Conservation (phyloP, 495 filamentous ascomycete genomes). For the Penicillium pulvis region DNA sequence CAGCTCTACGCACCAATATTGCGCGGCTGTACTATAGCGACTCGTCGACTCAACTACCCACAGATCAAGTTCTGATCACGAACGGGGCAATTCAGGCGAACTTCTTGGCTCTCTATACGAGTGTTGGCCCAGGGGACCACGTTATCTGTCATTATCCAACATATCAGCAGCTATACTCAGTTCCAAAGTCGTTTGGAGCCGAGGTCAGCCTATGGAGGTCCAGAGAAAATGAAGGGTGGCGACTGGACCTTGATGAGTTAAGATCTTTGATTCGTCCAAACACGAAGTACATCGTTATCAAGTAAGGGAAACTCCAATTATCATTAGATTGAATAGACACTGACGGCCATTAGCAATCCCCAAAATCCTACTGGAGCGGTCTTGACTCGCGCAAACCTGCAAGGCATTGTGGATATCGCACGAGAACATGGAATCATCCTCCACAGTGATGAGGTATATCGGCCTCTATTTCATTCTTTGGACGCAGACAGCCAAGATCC, state of each 20-base stretch:
- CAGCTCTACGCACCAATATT: conserved; percentile 61
- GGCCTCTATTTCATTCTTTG: conserved; percentile 79
- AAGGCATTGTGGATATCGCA: conserved; percentile 66
- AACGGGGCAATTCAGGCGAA: conserved; percentile 85
- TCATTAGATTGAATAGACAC: neutral
- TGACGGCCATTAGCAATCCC: conserved; percentile 58
- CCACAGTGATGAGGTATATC: conserved; percentile 82
- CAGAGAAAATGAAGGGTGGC: conserved; percentile 60
- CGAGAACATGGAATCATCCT: conserved; percentile 61
- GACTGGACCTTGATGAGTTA: conserved; percentile 66
- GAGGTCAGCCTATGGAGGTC: conserved; percentile 80
- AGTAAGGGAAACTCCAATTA: conserved; percentile 37
- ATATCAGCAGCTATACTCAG: conserved; percentile 82
- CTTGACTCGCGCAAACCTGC: conserved; percentile 58
- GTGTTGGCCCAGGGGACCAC: conserved; percentile 78
- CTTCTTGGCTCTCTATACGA: conserved; percentile 70
- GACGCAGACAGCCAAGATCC: conserved; percentile 51
- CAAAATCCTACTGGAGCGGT: conserved; percentile 85
- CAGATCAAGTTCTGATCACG: conserved; percentile 71
- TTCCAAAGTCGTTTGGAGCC: conserved; percentile 76
- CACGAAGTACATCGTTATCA: conserved; percentile 72
- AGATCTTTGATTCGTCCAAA: conserved; percentile 66
- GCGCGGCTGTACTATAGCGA: conserved; percentile 62
- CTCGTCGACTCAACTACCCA: conserved; percentile 44
- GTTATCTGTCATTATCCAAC: conserved; percentile 88